Percentiles rank a stretch among this genome's conserved stretches.
Evolutionary conservation across 306 rosid species (phyloP).

Genomic region (Cicer chorassanicum): DNA sequence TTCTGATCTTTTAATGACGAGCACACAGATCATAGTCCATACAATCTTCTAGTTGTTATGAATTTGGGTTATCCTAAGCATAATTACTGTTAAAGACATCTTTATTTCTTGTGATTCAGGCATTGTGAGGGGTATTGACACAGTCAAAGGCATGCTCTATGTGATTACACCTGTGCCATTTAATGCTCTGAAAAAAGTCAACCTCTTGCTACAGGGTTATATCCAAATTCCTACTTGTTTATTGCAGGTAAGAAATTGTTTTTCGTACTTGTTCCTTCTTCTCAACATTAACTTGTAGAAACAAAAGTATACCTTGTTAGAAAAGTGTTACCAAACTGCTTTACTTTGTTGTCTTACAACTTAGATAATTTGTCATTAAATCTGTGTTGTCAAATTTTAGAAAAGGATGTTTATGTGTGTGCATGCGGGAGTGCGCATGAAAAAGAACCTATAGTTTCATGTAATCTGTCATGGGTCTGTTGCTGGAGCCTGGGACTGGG

Average conservation of each 20-base stretch:
- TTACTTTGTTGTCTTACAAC: neutral
- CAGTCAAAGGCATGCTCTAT: slow-evolving; percentile 68
- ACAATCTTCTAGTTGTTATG: slow-evolving; percentile 25
- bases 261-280: slow-evolving; percentile 35
- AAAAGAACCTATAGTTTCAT: neutral
- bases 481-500: neutral
- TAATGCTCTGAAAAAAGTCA: slow-evolving; percentile 73
- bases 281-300: slow-evolving; percentile 33
- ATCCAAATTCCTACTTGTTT: slow-evolving; percentile 83
- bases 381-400: neutral
- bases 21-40: neutral
- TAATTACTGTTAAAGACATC: slow-evolving; percentile 21
- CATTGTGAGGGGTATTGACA: slow-evolving; percentile 89
- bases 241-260: slow-evolving; percentile 66
- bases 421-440: neutral
- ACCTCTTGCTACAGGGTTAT: slow-evolving; percentile 79
- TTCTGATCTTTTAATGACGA: slow-evolving; percentile 11
- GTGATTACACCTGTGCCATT: slow-evolving; percentile 87
- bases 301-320: neutral
- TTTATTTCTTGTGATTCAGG: slow-evolving; percentile 61
- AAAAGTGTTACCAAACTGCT: slow-evolving; percentile 4
- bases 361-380: slow-evolving; percentile 13
- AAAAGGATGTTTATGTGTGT: slow-evolving; percentile 1
- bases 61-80: slow-evolving; percentile 31
- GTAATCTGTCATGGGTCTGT: neutral